Conservation (phyloP, 2,329 filamentous ascomycete species). For the Fusarium robinianum region DNA sequence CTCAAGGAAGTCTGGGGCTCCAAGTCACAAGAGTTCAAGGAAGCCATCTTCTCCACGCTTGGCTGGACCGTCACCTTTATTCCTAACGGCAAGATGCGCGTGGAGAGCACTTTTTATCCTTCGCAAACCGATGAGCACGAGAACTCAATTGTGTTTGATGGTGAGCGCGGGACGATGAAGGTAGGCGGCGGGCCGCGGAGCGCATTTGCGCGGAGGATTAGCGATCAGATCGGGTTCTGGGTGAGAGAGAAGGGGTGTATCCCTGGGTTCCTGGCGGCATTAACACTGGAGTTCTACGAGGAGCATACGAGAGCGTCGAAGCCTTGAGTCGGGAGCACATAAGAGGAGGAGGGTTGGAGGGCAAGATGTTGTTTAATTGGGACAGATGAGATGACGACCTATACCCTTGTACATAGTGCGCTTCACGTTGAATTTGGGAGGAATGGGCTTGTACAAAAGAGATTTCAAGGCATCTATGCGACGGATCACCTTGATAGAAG, state of each 20-base stretch:
- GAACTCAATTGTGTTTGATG: slow-evolving; percentile 82
- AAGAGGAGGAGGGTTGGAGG: background rate
- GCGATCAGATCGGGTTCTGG: slow-evolving; percentile 91
- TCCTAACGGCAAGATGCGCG: slow-evolving; percentile 93
- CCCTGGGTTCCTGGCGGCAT: slow-evolving; percentile 86
- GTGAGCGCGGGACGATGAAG: slow-evolving; percentile 97
- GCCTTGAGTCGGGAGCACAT: slow-evolving; percentile 8
- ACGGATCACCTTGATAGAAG: no score
- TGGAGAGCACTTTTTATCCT: slow-evolving; percentile 84
- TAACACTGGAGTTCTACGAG: slow-evolving; percentile 94
- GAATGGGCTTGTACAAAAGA: background rate
- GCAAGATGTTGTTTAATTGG: slow-evolving; percentile 5
- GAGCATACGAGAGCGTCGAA: slow-evolving; percentile 49
- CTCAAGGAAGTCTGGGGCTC: slow-evolving; percentile 91
- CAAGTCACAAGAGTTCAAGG: slow-evolving; percentile 93
- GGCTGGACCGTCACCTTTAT: slow-evolving; percentile 97
- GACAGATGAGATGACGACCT: slow-evolving; percentile 31
- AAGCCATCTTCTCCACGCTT: slow-evolving; percentile 87
- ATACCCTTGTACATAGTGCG: slow-evolving; percentile 33
- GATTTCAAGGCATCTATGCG: no score
- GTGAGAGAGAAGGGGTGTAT: slow-evolving; percentile 92
- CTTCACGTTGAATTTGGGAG: slow-evolving; percentile 10
- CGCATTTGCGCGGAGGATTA: slow-evolving; percentile 82
- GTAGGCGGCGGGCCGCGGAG: slow-evolving; percentile 88
- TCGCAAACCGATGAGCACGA: slow-evolving; percentile 70